Conservation (phyloP, 1,284 basidiomycete species). For the Leccinum fallax region DNA sequence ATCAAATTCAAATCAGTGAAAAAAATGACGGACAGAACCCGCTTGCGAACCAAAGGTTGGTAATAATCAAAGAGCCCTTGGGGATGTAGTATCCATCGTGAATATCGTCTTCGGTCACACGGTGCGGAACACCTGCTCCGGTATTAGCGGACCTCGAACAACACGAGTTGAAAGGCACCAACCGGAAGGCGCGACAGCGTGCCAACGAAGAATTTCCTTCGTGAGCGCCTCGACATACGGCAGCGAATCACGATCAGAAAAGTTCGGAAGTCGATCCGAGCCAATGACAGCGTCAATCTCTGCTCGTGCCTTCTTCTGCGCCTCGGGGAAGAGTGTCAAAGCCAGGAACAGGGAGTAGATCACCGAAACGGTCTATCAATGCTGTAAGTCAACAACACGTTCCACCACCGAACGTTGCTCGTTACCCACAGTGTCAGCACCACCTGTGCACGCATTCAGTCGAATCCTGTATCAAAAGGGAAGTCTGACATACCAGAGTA, state of each 20-base stretch:
- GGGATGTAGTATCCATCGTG: constrained; percentile 44
- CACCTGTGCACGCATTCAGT: constrained; percentile 32
- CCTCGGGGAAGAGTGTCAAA: constrained; percentile 43
- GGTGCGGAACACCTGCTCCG: constrained; percentile 52
- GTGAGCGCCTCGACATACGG: constrained; percentile 63
- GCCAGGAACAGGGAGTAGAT: constrained; percentile 41
- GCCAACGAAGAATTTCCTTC: constrained; percentile 68
- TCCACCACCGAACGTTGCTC: background rate
- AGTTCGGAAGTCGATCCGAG: constrained; percentile 58
- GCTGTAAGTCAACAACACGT: constrained; percentile 30
- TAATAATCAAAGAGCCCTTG: constrained; percentile 40
- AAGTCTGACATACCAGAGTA: constrained; percentile 48
- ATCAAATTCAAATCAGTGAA: constrained; percentile 39
- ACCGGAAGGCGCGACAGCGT: constrained; percentile 54
- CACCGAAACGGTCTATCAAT: constrained; percentile 42
- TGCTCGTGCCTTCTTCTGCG: constrained; percentile 49
- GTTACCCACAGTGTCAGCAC: constrained; percentile 48
- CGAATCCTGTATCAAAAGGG: background rate
- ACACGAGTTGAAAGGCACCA: constrained; percentile 16
- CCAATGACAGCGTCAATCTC: constrained; percentile 69
- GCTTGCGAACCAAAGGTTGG: constrained; percentile 40
- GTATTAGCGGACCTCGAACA: constrained; percentile 10
- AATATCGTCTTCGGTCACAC: constrained; percentile 52
- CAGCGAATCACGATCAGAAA: constrained; percentile 57
- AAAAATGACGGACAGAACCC: background rate